Base-by-base conservation (phyloP, 2,329 filamentous ascomycete species). In the Leptographium wingfieldii region DNA sequence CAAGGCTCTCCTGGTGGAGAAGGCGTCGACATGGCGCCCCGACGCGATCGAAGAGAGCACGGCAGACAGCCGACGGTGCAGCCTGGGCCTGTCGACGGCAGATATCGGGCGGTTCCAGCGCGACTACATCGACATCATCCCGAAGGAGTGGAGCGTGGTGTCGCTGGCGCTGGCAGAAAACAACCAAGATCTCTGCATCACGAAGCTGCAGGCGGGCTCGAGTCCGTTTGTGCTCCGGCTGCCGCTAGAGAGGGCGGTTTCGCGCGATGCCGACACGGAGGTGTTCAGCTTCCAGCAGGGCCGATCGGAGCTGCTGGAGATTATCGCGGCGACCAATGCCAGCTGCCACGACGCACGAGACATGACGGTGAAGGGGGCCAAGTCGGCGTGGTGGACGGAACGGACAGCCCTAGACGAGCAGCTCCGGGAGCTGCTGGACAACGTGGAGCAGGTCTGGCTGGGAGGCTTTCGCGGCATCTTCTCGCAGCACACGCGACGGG, bases 381-480 rank as follows among this genome's bases (percentile, higher is more conserved):
- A 90, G 70, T 82, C 82, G 48, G 85, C 85, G 55, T 99, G 94
- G 94, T 99, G 94, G 92, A 82, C 81, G 5, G 87, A 92, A 68
- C 83, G 95, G 16, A 87, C 94, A 71, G 81, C 80, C 3, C 77
- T 99, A 19, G 94, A 99, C 68, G 74, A 75, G 38, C 84, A 90
- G 11, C 78, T 99, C 29, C 85, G 83, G 63, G 85, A 88, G 57
- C 80, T 99, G 11, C 77, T 99, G 1, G 78, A 85, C 59, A 95
- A 90, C 62, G 87, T 99, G 48, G 92, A 99, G 71, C 87, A 88
- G 63, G 85, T 94, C 27, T 99, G 94, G 94, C 82, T 99, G 5
- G 92, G 92, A 56, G 94, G 94, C 0, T 99, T 99, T 78, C 87
- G 85, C 60, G 92, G 92, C 19, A 86, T 99, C n/a, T 92, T 99